Evolutionary conservation across 768 basidiomycete genomes (phyloP).

Genomic region (Russula emetica): DNA sequence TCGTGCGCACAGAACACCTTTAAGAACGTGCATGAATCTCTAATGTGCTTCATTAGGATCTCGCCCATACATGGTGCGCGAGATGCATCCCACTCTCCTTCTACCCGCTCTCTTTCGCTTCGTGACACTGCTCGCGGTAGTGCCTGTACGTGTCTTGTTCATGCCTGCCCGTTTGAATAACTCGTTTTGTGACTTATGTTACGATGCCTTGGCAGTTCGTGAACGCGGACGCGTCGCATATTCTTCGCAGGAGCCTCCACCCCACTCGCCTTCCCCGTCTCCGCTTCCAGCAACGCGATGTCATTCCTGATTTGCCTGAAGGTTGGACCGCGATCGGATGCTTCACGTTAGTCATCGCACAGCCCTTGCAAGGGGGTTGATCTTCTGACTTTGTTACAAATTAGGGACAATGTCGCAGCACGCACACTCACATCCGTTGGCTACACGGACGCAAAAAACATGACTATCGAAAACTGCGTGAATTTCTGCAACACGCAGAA

Average conservation of each 20-base stretch:
- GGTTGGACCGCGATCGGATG: constrained; percentile 60
- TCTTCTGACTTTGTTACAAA: constrained; percentile 34
- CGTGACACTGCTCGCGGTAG: neutral
- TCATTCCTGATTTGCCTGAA: constrained; percentile 42
- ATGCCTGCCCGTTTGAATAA: neutral
- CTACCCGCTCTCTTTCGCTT: constrained; percentile 10
- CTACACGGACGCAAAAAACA: constrained; percentile 44
- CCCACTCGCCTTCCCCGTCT: constrained; percentile 11
- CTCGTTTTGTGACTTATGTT: neutral
- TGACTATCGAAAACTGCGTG: constrained; percentile 59
- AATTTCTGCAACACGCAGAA: constrained; percentile 42
- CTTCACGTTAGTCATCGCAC: constrained; percentile 45
- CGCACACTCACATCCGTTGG: constrained; percentile 54
- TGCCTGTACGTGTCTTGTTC: constrained; percentile 2
- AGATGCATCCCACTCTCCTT: constrained; percentile 19
- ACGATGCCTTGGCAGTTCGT: neutral
- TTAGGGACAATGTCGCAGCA: constrained; percentile 51
- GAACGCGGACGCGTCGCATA: neutral
- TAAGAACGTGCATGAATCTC: constrained; percentile 12
- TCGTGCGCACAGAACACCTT: constrained; percentile 5
- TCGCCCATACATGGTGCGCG: constrained; percentile 16
- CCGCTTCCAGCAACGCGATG: constrained; percentile 7
- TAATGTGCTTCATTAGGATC: neutral
- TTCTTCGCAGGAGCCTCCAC: constrained; percentile 5
- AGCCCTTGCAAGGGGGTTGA: neutral